phyloP scores from a whole-genome alignment of 2,329 filamentous ascomycete genomes.

The Stemphylium beticola region DNA sequence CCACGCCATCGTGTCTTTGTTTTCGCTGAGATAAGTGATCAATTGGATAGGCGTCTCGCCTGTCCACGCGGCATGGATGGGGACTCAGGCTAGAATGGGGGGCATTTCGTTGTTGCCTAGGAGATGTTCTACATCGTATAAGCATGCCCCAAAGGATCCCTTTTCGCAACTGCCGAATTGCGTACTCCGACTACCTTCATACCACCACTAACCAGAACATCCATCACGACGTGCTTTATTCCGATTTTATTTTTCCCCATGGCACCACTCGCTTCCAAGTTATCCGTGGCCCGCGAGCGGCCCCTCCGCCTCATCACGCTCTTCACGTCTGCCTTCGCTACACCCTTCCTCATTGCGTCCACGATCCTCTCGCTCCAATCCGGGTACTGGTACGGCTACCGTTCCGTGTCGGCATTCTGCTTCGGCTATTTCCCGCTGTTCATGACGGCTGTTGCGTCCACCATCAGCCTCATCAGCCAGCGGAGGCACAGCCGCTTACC shows the following conservation, averaged over 20 bases:
- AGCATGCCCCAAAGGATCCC: too few relatives aligned
- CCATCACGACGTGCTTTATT: background rate
- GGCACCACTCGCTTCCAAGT: too few relatives aligned
- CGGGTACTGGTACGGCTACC: background rate
- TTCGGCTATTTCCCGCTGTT: slow-evolving; percentile 26
- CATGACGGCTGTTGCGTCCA: slow-evolving; percentile 14
- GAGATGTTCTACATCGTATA: slow-evolving; percentile 2
- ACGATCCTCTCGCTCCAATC: slow-evolving; percentile 13
- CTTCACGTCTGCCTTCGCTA: slow-evolving; percentile 13
- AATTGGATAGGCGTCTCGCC: slow-evolving; percentile 7
- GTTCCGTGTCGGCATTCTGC: slow-evolving; percentile 13
- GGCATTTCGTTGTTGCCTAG: slow-evolving; percentile 19
- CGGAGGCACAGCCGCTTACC: slow-evolving; percentile 7
- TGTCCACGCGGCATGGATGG: slow-evolving; percentile 13
- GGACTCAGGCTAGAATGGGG: background rate
- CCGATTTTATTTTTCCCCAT: too few relatives aligned
- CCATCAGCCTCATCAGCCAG: slow-evolving; percentile 2
- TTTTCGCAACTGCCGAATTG: background rate
- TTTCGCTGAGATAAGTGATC: background rate
- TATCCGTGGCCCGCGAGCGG: slow-evolving; percentile 10
- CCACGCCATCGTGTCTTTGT: background rate
- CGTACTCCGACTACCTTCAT: background rate
- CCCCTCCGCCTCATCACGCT: slow-evolving; percentile 16
- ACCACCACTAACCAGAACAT: background rate
- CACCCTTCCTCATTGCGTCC: slow-evolving; percentile 19